Evolutionary conservation across 345 rosid genomes (phyloP), one percentile per base, ranked within the genome.

Genomic region (Sisymbrium altissimum): DNA sequence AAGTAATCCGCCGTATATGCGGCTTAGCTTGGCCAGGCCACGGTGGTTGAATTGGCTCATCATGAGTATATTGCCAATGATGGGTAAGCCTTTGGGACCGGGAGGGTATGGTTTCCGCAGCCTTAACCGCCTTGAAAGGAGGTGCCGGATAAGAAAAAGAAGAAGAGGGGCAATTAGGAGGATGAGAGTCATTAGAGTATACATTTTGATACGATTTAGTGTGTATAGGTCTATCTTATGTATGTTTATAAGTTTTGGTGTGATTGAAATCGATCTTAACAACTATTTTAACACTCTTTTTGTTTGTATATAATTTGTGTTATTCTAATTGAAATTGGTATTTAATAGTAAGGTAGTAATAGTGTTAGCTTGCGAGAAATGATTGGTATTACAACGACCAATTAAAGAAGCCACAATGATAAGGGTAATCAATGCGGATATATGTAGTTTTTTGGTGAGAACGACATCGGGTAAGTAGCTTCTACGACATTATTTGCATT

Each of bases 31-130:
- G 27, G 89, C 89, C 9, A 92, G 69, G 46, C 91, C 95, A 0
- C 90, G 90, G 74, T 90, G 96, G 56, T 93, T 88, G 50, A 92
- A 66, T 23, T 87, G 88, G 79, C 78, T 88, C 84, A 87, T 86
- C 88, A 90, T 81, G 17, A 46, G 71, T 80, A 92, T 83, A 88
- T 86, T 92, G 18, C 97, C 93, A 11, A 92, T 76, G 11, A 92
- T 35, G n/a, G 93, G 95, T 14, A 77, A 77, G 44, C 98, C 97
- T 75, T 76, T 88, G 0, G 98, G 98, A 3, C 95, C 97, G 0
- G 97, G 98, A 0, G 97, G 95, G 69, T 81, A 87, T 0, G 89
- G 88, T 41, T 49, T 61, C 71, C 1, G 76, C 9, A 7, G 21
- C 44, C 15, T 45, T 4, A 9, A 5, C 63, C 9, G 36, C 46